A percentile compares a stretch with the other conserved stretches of the same genome.
These are phyloP conservation scores for Blastomyces percursus DNA, from an alignment of 2,329 filamentous ascomycete species.

Conservation along the genomic window DNA sequence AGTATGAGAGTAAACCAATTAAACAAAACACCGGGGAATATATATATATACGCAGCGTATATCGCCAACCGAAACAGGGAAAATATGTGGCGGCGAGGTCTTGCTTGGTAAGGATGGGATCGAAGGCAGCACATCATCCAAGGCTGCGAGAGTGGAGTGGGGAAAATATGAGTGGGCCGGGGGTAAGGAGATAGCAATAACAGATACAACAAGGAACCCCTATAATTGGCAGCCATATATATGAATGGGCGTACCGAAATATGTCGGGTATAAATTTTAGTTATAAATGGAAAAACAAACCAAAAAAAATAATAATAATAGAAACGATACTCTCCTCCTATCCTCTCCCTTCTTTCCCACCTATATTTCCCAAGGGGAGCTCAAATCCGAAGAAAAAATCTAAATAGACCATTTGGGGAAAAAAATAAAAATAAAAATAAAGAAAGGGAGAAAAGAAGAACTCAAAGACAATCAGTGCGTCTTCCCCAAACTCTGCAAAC, in stretches of 20 bases:
- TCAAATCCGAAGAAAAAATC: no score
- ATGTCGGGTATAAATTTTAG: neutral
- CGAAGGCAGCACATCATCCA: no score
- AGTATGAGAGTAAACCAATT: neutral
- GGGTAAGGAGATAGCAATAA: neutral
- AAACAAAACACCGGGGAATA: neutral
- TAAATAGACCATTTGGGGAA: no score
- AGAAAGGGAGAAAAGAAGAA: no score
- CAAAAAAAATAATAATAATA: no score
- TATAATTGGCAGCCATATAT: neutral
- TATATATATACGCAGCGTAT: neutral
- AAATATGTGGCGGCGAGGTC: neutral
- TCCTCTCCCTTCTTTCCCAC: no score
- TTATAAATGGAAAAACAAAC: neutral
- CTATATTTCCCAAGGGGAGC: neutral
- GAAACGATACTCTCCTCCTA: neutral
- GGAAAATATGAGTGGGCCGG: neutral
- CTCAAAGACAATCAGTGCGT: conserved; percentile 15
- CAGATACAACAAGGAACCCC: neutral
- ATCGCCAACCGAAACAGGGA: neutral
- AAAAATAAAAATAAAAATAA: neutral
- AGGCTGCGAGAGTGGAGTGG: neutral
- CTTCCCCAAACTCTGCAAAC: conserved; percentile 65
- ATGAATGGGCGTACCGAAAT: neutral
- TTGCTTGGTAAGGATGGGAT: neutral